Base-by-base conservation (phyloP, 306 rosid genomes). In the Canavalia ensiformis region DNA sequence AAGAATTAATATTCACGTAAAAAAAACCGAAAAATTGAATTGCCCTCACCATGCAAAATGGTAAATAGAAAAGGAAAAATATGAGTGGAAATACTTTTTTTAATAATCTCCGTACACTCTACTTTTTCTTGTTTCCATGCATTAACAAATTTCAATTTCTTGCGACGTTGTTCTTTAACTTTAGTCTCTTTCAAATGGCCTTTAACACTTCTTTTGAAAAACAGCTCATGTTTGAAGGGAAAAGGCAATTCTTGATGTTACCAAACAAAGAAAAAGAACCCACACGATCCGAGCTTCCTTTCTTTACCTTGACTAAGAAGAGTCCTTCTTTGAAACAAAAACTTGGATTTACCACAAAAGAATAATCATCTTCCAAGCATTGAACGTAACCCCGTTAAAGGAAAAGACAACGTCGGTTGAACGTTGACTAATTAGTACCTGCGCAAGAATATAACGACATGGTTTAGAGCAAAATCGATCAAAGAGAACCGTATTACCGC, bases 301-400 rank as follows among this genome's bases (percentile, higher is more conserved):
- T 87, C 50, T 75, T 89, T 72, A 76, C 88, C 85, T 83, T 87
- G 94, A 88, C 90, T 83, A 76, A n/a, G 5, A 31, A 67, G 89
- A 87, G 88, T 84, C 80, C 87, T 51, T 56, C 68, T 89, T 85
- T 74, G 74, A 74, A 78, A 71, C 75, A 70, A 82, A 80, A 85
- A 52, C 83, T 83, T 75, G 4, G 2, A 29, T 78, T 69, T 49
- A 29, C 25, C 69, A 47, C 28, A 71, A 28, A 58, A 64, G 1
- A 59, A 62, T 62, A 81, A 39, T 28, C 66, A 52, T 28, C 82
- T 77, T 82, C 72, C 84, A 52, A 70, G 25, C 52, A 83, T 80
- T 73, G 80, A 88, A 81, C 78, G 65, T 84, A 52, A 13, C 69
- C 46, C 68, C 50, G 31, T 13, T 60, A 63, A 63, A 59, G 52